A percentile compares a stretch with the other conserved stretches of the same genome.
Conservation (phyloP, 768 basidiomycete species). For the Russula sp. region DNA sequence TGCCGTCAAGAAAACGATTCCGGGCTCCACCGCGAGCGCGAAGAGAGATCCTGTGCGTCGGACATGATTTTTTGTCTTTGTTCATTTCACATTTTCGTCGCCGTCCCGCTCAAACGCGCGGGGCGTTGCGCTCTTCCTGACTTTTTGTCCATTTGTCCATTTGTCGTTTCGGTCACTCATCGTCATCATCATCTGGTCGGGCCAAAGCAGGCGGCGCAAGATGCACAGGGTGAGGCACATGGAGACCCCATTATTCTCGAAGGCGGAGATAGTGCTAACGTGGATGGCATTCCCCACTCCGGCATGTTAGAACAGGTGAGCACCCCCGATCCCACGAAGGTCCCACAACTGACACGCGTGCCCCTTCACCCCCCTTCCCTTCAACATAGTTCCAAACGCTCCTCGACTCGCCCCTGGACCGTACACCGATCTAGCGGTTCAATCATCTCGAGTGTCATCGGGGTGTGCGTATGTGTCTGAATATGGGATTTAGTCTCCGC, state of each 20-base stretch:
- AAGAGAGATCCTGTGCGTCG: slow-evolving; percentile 14
- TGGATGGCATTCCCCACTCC: slow-evolving; percentile 13
- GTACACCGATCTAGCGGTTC: slow-evolving; percentile 6
- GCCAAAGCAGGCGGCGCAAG: slow-evolving; percentile 3
- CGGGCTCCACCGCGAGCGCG: not conserved
- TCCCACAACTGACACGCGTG: not conserved
- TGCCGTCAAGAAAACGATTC: slow-evolving; percentile 11
- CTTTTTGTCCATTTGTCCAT: too few species aligned
- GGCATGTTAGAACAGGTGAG: slow-evolving; percentile 19
- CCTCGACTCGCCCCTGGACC: slow-evolving; percentile 16
- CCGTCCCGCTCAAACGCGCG: too few species aligned
- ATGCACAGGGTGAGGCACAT: slow-evolving; percentile 16
- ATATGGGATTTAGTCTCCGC: not conserved
- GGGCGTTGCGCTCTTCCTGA: too few species aligned
- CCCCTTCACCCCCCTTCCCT: not conserved
- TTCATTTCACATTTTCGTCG: not conserved
- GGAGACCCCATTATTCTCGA: slow-evolving; percentile 15
- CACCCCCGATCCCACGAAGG: not conserved
- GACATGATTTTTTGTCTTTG: not conserved
- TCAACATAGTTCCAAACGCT: slow-evolving; percentile 10
- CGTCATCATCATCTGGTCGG: not conserved
- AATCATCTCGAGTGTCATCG: not conserved
- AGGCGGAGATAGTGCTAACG: slow-evolving; percentile 16
- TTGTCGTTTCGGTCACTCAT: too few species aligned
- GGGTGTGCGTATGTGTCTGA: not conserved